These are phyloP conservation scores for Secale cereale DNA, from an alignment of 176 grass and related monocot genomes.

Conservation along the genomic window DNA sequence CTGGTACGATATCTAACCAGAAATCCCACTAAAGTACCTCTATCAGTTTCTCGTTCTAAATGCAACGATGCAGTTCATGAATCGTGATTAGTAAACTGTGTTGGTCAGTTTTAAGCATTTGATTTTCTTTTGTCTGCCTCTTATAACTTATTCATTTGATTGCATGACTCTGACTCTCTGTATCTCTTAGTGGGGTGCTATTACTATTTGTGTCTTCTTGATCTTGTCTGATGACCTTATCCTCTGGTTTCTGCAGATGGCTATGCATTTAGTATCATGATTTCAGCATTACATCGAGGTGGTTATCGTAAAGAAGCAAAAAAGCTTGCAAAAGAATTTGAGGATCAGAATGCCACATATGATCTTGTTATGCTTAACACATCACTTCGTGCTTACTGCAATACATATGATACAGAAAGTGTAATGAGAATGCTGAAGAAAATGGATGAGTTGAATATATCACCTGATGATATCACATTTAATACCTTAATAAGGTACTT, in stretches of 20 bases:
- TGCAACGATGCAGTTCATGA: neutral
- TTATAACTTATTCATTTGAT: slow-evolving; percentile 7
- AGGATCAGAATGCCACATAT: slow-evolving; percentile 64
- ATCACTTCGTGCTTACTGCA: slow-evolving; percentile 84
- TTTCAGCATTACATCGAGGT: slow-evolving; percentile 82
- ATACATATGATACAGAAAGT: slow-evolving; percentile 77
- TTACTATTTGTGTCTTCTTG: slow-evolving; percentile 10
- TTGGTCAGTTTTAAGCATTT: neutral
- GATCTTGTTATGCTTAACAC: slow-evolving; percentile 97
- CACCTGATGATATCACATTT: slow-evolving; percentile 88
- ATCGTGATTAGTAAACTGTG: neutral
- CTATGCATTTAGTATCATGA: slow-evolving; percentile 94
- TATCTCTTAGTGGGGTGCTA: neutral
- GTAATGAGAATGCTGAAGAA: slow-evolving; percentile 86
- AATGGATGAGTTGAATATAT: slow-evolving; percentile 82
- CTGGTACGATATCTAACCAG: slow-evolving; percentile 41
- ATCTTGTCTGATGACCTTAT: slow-evolving; percentile 6
- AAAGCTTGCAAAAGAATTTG: slow-evolving; percentile 88
- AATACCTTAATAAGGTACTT: slow-evolving; percentile 96
- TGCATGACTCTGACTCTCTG: neutral
- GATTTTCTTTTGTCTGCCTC: slow-evolving; percentile 13
- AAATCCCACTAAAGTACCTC: neutral
- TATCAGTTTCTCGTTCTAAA: slow-evolving; percentile 22
- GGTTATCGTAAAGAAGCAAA: slow-evolving; percentile 71
- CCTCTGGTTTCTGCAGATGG: slow-evolving; percentile 73